These are phyloP conservation scores for Colletotrichum higginsianum DNA, from an alignment of 2,329 filamentous ascomycete species.

Conservation along the genomic window DNA sequence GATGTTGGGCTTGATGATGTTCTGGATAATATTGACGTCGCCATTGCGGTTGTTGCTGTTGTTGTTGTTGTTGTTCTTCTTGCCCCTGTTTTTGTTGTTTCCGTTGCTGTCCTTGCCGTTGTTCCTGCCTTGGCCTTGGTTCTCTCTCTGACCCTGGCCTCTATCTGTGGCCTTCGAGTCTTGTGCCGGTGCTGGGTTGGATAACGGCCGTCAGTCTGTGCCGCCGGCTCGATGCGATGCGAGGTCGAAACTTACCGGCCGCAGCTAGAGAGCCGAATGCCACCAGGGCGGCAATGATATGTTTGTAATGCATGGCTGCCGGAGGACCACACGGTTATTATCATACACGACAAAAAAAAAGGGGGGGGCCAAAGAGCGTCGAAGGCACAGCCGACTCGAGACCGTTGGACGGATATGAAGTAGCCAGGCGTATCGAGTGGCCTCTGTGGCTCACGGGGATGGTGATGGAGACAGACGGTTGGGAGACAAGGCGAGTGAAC, in stretches of 20 bases:
- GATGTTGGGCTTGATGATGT: slow-evolving; percentile 47
- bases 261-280: slow-evolving; percentile 48
- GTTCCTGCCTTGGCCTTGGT: slow-evolving; percentile 6
- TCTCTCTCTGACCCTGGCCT: slow-evolving; percentile 8
- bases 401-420: slow-evolving; percentile 3
- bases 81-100: not conserved
- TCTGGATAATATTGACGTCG: slow-evolving; percentile 48
- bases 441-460: slow-evolving; percentile 22
- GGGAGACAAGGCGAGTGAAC: not conserved
- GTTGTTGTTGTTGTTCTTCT: slow-evolving; percentile 4
- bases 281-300: slow-evolving; percentile 48
- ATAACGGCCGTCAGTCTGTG: not conserved
- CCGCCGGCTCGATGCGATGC: too few species aligned
- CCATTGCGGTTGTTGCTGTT: slow-evolving; percentile 18
- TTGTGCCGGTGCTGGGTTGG: slow-evolving; percentile 28
- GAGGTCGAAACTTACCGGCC: slow-evolving; percentile 46
- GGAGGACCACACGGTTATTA: slow-evolving; percentile 11
- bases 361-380: not conserved
- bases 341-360: not conserved
- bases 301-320: slow-evolving; percentile 47
- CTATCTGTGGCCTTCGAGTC: slow-evolving; percentile 20
- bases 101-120: slow-evolving; percentile 10
- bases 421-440: not conserved
- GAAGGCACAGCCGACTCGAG: slow-evolving; percentile 32
- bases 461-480: not conserved